Conservation (phyloP, 257 asterid genomes). For the Cinchona pubescens region DNA sequence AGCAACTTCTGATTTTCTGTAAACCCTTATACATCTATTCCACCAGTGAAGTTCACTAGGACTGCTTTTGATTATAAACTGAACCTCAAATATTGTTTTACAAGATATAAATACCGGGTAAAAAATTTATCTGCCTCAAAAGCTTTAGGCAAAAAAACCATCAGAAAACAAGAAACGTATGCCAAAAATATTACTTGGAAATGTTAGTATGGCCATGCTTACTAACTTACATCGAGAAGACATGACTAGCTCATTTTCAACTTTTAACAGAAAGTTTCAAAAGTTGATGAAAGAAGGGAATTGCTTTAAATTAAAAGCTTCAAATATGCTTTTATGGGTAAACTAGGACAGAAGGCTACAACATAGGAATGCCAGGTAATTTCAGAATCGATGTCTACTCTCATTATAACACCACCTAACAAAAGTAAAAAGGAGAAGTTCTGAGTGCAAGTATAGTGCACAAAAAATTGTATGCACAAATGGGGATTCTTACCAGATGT, state of each 20-base stretch:
- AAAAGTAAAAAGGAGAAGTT: not conserved
- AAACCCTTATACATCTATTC: not conserved
- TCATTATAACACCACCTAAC: too few species aligned
- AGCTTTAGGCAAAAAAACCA: not conserved
- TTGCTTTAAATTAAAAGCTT: not conserved
- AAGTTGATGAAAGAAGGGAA: not conserved
- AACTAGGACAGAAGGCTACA: not conserved
- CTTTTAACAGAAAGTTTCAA: not conserved
- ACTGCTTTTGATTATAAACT: not conserved
- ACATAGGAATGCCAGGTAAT: not conserved
- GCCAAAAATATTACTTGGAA: too few species aligned
- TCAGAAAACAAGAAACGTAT: not conserved
- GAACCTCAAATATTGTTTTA: not conserved
- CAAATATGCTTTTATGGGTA: not conserved
- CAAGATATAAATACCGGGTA: not conserved
- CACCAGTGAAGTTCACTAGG: not conserved
- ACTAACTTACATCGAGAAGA: not conserved
- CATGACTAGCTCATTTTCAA: not conserved
- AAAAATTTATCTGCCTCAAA: too few species aligned
- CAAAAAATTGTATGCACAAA: not conserved
- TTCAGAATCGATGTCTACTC: not conserved
- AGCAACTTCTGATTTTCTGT: not conserved
- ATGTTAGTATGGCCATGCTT: not conserved
- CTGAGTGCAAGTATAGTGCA: too few species aligned
- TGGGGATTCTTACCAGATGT: not conserved